phyloP scores from a whole-genome alignment of 2,329 filamentous ascomycete species.

The Fonsecaea multimorphosa region DNA sequence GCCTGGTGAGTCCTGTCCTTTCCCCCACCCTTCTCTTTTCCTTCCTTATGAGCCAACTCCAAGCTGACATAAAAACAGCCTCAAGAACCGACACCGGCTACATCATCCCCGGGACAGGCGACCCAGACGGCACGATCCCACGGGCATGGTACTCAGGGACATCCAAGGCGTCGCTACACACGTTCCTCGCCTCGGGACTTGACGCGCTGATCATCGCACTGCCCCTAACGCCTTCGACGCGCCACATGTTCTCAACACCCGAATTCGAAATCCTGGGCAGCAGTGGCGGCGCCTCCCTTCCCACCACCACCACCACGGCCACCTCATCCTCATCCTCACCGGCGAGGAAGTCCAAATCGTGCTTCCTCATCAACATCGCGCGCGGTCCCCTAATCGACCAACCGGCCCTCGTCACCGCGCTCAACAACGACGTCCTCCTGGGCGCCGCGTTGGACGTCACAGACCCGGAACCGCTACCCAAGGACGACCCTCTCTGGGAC shows the following conservation, averaged over 20 bases:
- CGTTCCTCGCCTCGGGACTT: slow-evolving; percentile 62
- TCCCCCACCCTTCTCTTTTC: not conserved
- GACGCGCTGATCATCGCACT: slow-evolving; percentile 64
- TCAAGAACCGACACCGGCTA: slow-evolving; percentile 69
- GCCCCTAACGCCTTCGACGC: slow-evolving; percentile 63
- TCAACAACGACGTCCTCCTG: slow-evolving; percentile 60
- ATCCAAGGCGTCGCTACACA: slow-evolving; percentile 57
- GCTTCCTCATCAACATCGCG: slow-evolving; percentile 72
- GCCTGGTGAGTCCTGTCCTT: slow-evolving; percentile 43
- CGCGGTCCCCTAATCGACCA: slow-evolving; percentile 69
- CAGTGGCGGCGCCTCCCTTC: no score
- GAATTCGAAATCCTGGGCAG: slow-evolving; percentile 60
- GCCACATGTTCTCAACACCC: slow-evolving; percentile 58
- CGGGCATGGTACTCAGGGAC: slow-evolving; percentile 63
- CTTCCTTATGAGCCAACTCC: not conserved
- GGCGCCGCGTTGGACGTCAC: slow-evolving; percentile 80
- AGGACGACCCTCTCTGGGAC: slow-evolving; percentile 71
- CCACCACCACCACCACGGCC: no score
- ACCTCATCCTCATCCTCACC: not conserved
- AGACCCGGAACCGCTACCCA: slow-evolving; percentile 76
- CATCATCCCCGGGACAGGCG: slow-evolving; percentile 70
- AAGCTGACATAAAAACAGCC: slow-evolving; percentile 46
- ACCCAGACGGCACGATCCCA: slow-evolving; percentile 62
- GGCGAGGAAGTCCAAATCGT: slow-evolving; percentile 8
- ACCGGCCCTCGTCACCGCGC: slow-evolving; percentile 66